phyloP scores from a whole-genome alignment of 192 early-diverging fungal genomes.

The Pecoramyces ruminantium region DNA sequence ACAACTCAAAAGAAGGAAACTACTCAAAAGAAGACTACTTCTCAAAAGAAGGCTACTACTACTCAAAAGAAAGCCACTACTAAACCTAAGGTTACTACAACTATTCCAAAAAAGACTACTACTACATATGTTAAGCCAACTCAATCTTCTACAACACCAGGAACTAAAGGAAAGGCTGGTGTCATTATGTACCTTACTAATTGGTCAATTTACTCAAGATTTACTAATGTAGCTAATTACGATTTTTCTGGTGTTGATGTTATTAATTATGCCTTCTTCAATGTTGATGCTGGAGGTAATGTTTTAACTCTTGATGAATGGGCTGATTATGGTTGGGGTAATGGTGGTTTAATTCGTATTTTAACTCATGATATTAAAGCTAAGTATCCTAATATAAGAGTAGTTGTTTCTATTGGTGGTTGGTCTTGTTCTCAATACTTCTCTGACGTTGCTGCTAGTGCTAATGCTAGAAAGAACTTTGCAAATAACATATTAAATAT shows the following conservation, averaged over 20 bases:
- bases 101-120: background rate
- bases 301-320: background rate
- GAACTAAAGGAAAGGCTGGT: background rate
- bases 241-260: background rate
- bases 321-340: background rate
- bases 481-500: constrained; percentile 35
- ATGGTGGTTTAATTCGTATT: background rate
- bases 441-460: constrained; percentile 28
- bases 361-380: background rate
- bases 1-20: background rate
- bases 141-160: background rate
- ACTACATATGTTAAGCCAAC: background rate
- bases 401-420: constrained; percentile 48
- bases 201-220: background rate
- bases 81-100: background rate
- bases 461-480: constrained; percentile 26
- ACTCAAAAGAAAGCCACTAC: background rate
- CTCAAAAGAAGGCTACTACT: background rate
- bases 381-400: constrained; percentile 14
- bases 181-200: background rate
- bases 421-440: constrained; percentile 58
- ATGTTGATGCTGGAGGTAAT: background rate
- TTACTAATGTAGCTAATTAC: background rate
- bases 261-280: background rate
- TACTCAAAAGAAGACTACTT: too few relatives aligned